Percentiles rank a stretch among this genome's conserved stretches.
These are phyloP conservation scores for Talaromyces thailandensis DNA, from an alignment of 495 filamentous ascomycete species.

Conservation along the genomic window DNA sequence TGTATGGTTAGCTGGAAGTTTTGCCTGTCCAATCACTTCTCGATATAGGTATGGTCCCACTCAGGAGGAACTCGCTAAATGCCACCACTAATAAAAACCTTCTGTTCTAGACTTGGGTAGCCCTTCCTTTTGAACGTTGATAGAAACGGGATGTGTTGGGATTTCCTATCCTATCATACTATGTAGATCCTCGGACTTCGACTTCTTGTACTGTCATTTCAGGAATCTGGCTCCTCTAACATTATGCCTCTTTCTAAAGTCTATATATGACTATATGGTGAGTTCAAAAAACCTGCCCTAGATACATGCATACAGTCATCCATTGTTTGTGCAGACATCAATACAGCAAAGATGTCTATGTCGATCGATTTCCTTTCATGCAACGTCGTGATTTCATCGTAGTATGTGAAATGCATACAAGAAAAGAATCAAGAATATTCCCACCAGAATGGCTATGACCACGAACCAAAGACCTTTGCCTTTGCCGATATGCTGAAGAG, in stretches of 20 bases:
- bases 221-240: not conserved
- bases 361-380: not conserved
- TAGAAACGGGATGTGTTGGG: too few species aligned
- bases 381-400: slow-evolving; percentile 17
- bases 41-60: too few species aligned
- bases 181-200: not conserved
- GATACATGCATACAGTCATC: not conserved
- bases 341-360: slow-evolving; percentile 8
- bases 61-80: too few species aligned
- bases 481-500: slow-evolving; percentile 15
- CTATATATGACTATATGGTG: not conserved
- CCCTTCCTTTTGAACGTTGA: too few species aligned
- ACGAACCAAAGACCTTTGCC: slow-evolving; percentile 22
- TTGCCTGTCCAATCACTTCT: too few species aligned
- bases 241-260: not conserved
- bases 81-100: too few species aligned
- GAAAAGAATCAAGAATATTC: slow-evolving; percentile 26
- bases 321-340: not conserved
- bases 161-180: too few species aligned
- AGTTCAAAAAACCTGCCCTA: not conserved
- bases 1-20: too few species aligned
- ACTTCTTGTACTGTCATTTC: not conserved
- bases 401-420: slow-evolving; percentile 24
- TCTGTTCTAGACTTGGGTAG: too few species aligned
- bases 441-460: slow-evolving; percentile 17